Base-by-base conservation (phyloP, 2,329 filamentous ascomycete species). In the Diaporthe destruens region DNA sequence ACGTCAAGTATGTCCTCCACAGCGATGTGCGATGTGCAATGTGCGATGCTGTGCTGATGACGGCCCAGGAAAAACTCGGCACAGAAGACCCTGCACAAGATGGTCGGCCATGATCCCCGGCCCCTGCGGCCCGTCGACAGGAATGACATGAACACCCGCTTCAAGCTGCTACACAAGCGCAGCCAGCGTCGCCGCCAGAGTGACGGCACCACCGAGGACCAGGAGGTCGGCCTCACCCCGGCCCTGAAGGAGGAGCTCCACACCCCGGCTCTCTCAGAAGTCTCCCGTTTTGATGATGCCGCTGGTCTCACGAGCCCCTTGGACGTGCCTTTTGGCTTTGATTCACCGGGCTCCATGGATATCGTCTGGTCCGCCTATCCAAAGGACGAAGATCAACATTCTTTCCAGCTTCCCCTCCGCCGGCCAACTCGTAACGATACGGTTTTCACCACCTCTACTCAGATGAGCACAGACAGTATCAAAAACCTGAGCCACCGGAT, bases 31-130 rank as follows among this genome's bases (percentile, higher is more conserved):
- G n/a, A n/a, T n/a, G n/a, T n/a, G n/a, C n/a, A n/a, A 20, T 25
- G 3, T 39, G 61, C 32, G 32, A 25, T 69, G 61, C 76, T 76
- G 72, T 69, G 65, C 76, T 76, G 72, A 76, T 61, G 63, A 72
- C 74, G 69, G 75, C 55, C 18, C 71, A 89, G 87, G 49, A 86
- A 86, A 76, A 88, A 90, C 76, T 89, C 88, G 36, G 88, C 86
- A 44, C 88, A 88, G 77, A 90, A 90, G 80, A 88, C 86, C 29
- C 85, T 90, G 75, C 87, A 87, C 69, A 81, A 82, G 9, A 84
- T 89, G 74, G 84, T 90, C 42, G 88, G 89, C 75, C 88, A 90
- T 74, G 87, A 91, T 49, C 87, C 88, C 39, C 84, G 88, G 77
- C 89, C 88, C 84, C 82, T 90, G 65, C 85, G 87, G 25, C 88